Evolutionary conservation across 1,284 basidiomycete species (phyloP).

Genomic region (Hypsizygus ulmarius): DNA sequence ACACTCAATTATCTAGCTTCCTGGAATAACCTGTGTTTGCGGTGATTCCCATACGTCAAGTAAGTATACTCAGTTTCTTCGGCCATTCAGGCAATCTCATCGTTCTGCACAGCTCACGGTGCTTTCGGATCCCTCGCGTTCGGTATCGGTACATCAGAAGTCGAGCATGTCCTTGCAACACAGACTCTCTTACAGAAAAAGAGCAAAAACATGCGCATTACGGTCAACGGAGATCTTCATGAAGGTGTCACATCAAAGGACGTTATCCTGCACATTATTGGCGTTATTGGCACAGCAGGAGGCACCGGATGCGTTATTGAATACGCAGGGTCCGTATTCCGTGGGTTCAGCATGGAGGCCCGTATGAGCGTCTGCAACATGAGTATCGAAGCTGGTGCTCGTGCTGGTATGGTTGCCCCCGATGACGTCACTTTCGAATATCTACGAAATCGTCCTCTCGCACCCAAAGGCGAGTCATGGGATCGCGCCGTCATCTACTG

Average conservation of each 20-base stretch:
- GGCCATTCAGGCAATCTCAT: slow-evolving; percentile 5
- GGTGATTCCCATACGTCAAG: slow-evolving; percentile 95
- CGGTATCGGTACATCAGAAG: slow-evolving; percentile 95
- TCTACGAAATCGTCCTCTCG: slow-evolving; percentile 82
- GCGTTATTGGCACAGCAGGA: slow-evolving; percentile 91
- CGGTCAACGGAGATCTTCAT: slow-evolving; percentile 81
- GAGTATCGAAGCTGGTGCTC: slow-evolving; percentile 95
- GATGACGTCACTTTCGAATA: slow-evolving; percentile 92
- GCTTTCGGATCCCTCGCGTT: slow-evolving; percentile 96
- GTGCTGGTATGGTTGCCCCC: slow-evolving; percentile 94
- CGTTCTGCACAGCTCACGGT: slow-evolving; percentile 69
- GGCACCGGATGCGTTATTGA: slow-evolving; percentile 94
- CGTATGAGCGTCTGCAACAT: slow-evolving; percentile 98
- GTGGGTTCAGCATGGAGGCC: slow-evolving; percentile 91
- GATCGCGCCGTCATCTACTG: slow-evolving; percentile 88
- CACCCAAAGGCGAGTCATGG: slow-evolving; percentile 89
- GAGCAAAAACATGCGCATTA: slow-evolving; percentile 95
- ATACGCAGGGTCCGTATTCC: slow-evolving; percentile 90
- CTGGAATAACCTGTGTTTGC: slow-evolving; percentile 94
- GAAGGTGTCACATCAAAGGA: slow-evolving; percentile 95
- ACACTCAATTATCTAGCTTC: slow-evolving; percentile 51
- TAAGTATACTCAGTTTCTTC: slow-evolving; percentile 35
- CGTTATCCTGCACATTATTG: slow-evolving; percentile 93
- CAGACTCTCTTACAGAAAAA: slow-evolving; percentile 92
- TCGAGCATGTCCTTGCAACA: slow-evolving; percentile 95